These are phyloP conservation scores for Camelina neglecta DNA, from an alignment of 345 rosid genomes.

Conservation along the genomic window DNA sequence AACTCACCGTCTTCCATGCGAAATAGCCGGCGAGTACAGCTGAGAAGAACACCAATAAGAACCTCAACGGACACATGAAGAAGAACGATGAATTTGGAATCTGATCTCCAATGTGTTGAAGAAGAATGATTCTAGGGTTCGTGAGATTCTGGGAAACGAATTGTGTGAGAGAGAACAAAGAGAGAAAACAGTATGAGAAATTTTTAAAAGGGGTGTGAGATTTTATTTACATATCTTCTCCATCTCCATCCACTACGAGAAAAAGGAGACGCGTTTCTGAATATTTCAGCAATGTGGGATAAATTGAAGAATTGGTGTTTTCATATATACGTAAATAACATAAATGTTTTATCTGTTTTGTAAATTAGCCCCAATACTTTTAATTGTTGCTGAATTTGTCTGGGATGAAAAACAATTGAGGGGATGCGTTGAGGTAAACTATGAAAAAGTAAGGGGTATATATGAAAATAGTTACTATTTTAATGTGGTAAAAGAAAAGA, in stretches of 20 bases:
- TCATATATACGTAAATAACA: not conserved
- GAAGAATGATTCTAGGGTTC: constrained; percentile 23
- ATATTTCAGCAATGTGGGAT: constrained; percentile 22
- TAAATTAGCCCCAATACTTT: too few species aligned
- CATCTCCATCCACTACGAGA: constrained; percentile 13
- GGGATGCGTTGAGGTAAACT: too few species aligned
- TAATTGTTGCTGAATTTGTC: too few species aligned
- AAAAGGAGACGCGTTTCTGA: constrained; percentile 39
- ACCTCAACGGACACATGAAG: constrained; percentile 78
- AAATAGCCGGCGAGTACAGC: constrained; percentile 81
- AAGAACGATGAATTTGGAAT: not conserved
- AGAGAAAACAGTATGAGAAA: constrained; percentile 11
- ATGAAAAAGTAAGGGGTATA: too few species aligned
- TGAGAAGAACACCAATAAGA: constrained; percentile 87
- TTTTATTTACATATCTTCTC: constrained; percentile 29
- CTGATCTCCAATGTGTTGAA: constrained; percentile 17
- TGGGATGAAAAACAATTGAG: too few species aligned
- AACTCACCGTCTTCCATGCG: constrained; percentile 82
- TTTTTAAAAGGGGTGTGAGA: not conserved
- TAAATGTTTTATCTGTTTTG: too few species aligned
- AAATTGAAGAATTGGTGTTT: not conserved
- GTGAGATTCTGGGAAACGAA: constrained; percentile 13
- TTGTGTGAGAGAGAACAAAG: constrained; percentile 26
- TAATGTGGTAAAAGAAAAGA: too few species aligned
- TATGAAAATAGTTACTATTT: too few species aligned